Evolutionary conservation across 371 early-diverging fungal genomes (phyloP).

Genomic region (Cokeromyces recurvatus): DNA sequence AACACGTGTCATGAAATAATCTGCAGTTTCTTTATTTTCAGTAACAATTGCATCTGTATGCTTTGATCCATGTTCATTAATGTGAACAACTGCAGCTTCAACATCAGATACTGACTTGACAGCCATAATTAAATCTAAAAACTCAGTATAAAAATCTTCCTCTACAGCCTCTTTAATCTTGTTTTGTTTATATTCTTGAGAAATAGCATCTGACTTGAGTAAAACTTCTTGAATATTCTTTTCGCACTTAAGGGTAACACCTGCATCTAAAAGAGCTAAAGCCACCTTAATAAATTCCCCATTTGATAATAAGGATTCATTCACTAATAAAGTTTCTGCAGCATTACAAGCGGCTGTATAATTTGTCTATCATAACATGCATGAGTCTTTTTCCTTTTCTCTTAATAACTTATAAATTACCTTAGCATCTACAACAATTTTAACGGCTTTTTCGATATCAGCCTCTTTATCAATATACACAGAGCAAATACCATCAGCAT

Average conservation of each 20-base stretch:
- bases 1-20: slow-evolving; percentile 83
- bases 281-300: slow-evolving; percentile 50
- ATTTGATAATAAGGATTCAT: slow-evolving; percentile 50
- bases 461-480: slow-evolving; percentile 84
- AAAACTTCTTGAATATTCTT: slow-evolving; percentile 24
- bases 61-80: slow-evolving; percentile 89
- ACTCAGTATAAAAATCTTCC: slow-evolving; percentile 86
- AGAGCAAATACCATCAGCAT: slow-evolving; percentile 95
- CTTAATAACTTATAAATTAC: no score
- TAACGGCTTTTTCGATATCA: slow-evolving; percentile 67
- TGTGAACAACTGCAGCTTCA: slow-evolving; percentile 83
- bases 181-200: slow-evolving; percentile 11
- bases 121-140: slow-evolving; percentile 81
- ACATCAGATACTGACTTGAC: slow-evolving; percentile 74
- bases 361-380: slow-evolving; percentile 61
- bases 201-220: slow-evolving; percentile 1
- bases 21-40: slow-evolving; percentile 65
- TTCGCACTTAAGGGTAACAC: slow-evolving; percentile 66
- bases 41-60: slow-evolving; percentile 95
- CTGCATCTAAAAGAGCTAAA: slow-evolving; percentile 45
- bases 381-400: no score
- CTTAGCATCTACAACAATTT: slow-evolving; percentile 88
- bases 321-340: slow-evolving; percentile 88
- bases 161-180: slow-evolving; percentile 25
- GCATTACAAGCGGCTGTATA: slow-evolving; percentile 97